Percentiles rank a stretch among this genome's conserved stretches.
Evolutionary conservation across 805 yeast genomes (phyloP).

Genomic region (Candida berthetii): DNA sequence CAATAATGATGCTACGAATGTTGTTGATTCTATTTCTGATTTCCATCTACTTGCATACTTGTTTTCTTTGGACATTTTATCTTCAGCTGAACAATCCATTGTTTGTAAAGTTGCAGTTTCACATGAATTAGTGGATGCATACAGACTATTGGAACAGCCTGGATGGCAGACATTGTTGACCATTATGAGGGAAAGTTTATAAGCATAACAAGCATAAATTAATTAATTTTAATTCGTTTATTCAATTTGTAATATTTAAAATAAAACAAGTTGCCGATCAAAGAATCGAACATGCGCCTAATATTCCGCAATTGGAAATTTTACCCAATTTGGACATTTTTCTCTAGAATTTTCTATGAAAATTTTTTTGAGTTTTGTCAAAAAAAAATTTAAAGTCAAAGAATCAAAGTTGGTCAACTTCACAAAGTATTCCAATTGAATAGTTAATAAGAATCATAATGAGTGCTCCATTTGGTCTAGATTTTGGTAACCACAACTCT

Average conservation of each 20-base stretch:
- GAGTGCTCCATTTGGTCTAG: conserved; percentile 97
- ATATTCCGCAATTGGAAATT: not conserved
- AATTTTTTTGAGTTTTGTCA: not conserved
- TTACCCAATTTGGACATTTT: not conserved
- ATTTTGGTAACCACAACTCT: conserved; percentile 91
- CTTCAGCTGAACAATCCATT: conserved; percentile 44
- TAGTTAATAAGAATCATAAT: conserved; percentile 29
- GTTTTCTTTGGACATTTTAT: conserved; percentile 48
- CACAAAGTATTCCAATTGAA: not conserved
- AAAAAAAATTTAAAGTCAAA: not conserved
- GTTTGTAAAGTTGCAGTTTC: conserved; percentile 42
- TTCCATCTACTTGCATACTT: conserved; percentile 72
- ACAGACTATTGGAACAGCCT: conserved; percentile 47
- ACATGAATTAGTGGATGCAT: conserved; percentile 36
- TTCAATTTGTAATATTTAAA: too few species aligned
- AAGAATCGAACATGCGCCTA: not conserved
- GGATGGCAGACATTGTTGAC: conserved; percentile 83
- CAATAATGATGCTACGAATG: conserved; percentile 14
- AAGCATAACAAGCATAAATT: not conserved
- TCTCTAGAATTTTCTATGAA: conserved; percentile 1
- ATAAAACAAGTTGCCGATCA: too few species aligned
- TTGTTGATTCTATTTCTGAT: conserved; percentile 45
- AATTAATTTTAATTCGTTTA: too few species aligned
- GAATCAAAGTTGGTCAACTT: not conserved
- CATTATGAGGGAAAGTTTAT: conserved; percentile 31